Evolutionary conservation across 1,139 yeast genomes (phyloP).

Genomic region (Debaryomycetaceae sp.): DNA sequence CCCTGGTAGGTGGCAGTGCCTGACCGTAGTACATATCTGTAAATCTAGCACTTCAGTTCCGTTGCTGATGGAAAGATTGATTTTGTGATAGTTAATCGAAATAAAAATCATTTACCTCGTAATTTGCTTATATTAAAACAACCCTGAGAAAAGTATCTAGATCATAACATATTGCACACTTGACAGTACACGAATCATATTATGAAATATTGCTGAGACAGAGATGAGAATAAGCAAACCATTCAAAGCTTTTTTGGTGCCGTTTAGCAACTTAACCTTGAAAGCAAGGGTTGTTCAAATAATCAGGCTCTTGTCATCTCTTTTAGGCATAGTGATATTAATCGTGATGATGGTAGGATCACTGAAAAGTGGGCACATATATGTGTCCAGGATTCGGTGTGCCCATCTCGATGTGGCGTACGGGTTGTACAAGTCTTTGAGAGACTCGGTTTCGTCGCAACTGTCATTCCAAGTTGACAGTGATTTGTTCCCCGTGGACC

Average conservation of each 20-base stretch:
- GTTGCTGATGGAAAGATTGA: too few relatives aligned
- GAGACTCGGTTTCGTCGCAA: constrained; percentile 29
- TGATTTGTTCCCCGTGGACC: constrained; percentile 27
- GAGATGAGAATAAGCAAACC: not conserved
- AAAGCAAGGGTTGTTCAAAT: constrained; percentile 30
- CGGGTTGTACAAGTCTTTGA: constrained; percentile 48
- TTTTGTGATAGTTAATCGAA: too few relatives aligned
- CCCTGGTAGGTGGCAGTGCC: too few relatives aligned
- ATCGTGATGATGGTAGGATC: constrained; percentile 30
- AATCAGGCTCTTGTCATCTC: constrained; percentile 23
- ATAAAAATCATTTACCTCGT: too few relatives aligned
- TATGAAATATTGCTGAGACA: too few relatives aligned
- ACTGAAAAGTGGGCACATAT: constrained; percentile 17
- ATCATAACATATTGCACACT: too few relatives aligned
- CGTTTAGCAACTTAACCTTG: constrained; percentile 28
- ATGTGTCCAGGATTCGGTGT: constrained; percentile 43
- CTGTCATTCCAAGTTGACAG: constrained; percentile 11
- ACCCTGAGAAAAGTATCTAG: too few relatives aligned
- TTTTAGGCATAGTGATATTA: constrained; percentile 18
- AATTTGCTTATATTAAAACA: too few relatives aligned
- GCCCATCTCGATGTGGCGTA: constrained; percentile 48
- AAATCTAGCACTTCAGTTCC: too few relatives aligned
- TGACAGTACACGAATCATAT: too few relatives aligned
- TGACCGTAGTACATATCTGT: too few relatives aligned
- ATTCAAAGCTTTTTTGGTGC: constrained; percentile 7